Evolutionary conservation across 768 basidiomycete genomes (phyloP).

Genomic region (Auriscalpium microsporum): DNA sequence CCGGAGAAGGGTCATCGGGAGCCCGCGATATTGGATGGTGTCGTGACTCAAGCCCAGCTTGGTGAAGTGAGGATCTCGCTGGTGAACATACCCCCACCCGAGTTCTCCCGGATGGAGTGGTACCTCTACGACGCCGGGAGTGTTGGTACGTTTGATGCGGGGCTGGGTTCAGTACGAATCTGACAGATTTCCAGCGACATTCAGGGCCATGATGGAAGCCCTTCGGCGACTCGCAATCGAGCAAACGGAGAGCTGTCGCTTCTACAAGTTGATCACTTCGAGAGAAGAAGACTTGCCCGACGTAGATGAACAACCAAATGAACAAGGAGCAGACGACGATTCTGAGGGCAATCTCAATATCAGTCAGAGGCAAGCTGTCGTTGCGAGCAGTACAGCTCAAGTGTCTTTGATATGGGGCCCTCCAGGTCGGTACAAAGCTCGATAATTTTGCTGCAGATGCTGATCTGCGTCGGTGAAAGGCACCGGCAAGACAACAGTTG

Average conservation of each 20-base stretch:
- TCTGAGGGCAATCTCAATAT: slow-evolving; percentile 33
- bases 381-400: slow-evolving; percentile 29
- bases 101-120: slow-evolving; percentile 54
- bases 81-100: slow-evolving; percentile 52
- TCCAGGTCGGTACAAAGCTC: slow-evolving; percentile 33
- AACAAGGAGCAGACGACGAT: slow-evolving; percentile 6
- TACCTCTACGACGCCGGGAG: slow-evolving; percentile 56
- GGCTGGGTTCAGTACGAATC: not conserved
- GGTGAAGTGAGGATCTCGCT: slow-evolving; percentile 49
- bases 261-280: slow-evolving; percentile 40
- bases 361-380: slow-evolving; percentile 46
- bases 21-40: slow-evolving; percentile 44
- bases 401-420: slow-evolving; percentile 64
- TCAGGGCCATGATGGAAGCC: slow-evolving; percentile 60
- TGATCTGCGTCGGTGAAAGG: slow-evolving; percentile 27
- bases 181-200: slow-evolving; percentile 37
- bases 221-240: slow-evolving; percentile 38
- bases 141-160: slow-evolving; percentile 31
- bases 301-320: slow-evolving; percentile 7
- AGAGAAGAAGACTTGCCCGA: slow-evolving; percentile 5
- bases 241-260: slow-evolving; percentile 36
- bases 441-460: not conserved
- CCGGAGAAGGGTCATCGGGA: slow-evolving; percentile 41
- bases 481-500: slow-evolving; percentile 66
- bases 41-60: slow-evolving; percentile 44